A percentile compares a stretch with the other conserved stretches of the same genome.
phyloP scores from a whole-genome alignment of 2,329 filamentous ascomycete species.

The Helminthosporium solani region DNA sequence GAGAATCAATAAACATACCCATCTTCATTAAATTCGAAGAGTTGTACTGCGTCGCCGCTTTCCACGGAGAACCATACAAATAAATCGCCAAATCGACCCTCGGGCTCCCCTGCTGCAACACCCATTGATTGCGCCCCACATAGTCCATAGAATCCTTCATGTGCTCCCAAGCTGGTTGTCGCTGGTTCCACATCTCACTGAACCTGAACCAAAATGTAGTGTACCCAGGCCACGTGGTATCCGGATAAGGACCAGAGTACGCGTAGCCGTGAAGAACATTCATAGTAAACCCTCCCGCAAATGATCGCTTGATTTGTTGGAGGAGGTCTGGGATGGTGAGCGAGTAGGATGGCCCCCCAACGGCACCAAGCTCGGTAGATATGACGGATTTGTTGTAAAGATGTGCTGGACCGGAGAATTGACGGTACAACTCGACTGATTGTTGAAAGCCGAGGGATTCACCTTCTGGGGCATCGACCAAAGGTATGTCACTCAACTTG shows the following conservation, averaged over 20 bases:
- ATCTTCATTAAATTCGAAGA: too few species aligned
- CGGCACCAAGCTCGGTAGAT: conserved; percentile 39
- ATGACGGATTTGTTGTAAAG: conserved; percentile 43
- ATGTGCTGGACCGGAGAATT: conserved; percentile 44
- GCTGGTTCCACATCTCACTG: conserved; percentile 45
- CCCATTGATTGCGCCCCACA: conserved; percentile 41
- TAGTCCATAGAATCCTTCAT: conserved; percentile 39
- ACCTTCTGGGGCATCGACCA: conserved; percentile 45
- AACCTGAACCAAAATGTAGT: conserved; percentile 48
- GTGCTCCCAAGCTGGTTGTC: conserved; percentile 47
- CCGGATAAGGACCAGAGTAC: conserved; percentile 46
- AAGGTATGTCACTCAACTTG: too few species aligned
- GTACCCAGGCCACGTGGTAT: conserved; percentile 53
- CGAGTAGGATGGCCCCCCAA: conserved; percentile 24
- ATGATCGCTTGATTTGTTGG: conserved; percentile 10
- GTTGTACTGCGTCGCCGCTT: too few species aligned
- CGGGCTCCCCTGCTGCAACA: conserved; percentile 44
- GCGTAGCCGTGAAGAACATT: conserved; percentile 47
- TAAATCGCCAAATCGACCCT: conserved; percentile 40
- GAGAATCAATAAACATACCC: too few species aligned
- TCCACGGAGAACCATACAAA: too few species aligned
- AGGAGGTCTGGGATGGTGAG: conserved; percentile 35
- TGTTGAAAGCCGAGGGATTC: conserved; percentile 44
- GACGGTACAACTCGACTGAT: conserved; percentile 42
- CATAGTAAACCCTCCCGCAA: conserved; percentile 9